phyloP scores from a whole-genome alignment of 805 yeast species.

The Sugiyamaella boreocaroliniensis region DNA sequence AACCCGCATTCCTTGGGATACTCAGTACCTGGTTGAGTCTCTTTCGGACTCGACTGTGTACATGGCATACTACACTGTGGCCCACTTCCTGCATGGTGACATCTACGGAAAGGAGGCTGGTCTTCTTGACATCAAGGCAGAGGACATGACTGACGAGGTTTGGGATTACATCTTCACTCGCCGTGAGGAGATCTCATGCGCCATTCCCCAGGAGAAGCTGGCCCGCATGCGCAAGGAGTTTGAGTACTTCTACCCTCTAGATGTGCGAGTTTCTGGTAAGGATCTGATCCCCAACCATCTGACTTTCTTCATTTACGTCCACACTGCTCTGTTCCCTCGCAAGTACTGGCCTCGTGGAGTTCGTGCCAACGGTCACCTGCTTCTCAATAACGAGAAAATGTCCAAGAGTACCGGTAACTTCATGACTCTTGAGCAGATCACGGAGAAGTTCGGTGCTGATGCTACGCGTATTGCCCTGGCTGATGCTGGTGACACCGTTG shows the following conservation, averaged over 20 bases:
- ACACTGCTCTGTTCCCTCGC: conserved; percentile 88
- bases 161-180: conserved; percentile 85
- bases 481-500: conserved; percentile 96
- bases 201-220: conserved; percentile 62
- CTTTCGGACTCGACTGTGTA: conserved; percentile 93
- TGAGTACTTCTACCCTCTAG: conserved; percentile 94
- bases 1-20: conserved; percentile 94
- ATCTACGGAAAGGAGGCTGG: conserved; percentile 75
- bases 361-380: conserved; percentile 90
- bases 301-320: conserved; percentile 89
- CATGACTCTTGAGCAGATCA: conserved; percentile 78
- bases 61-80: conserved; percentile 89
- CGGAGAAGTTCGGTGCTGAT: conserved; percentile 91
- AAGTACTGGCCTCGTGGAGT: conserved; percentile 90
- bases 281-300: conserved; percentile 96
- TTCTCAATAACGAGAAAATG: conserved; percentile 96
- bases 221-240: conserved; percentile 82
- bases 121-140: conserved; percentile 64
- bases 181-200: conserved; percentile 47
- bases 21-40: conserved; percentile 85
- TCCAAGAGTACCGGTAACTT: conserved; percentile 97
- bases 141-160: conserved; percentile 85
- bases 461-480: conserved; percentile 96
- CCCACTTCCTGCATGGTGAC: conserved; percentile 80
- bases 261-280: conserved; percentile 87